Conservation (phyloP, 768 basidiomycete genomes). For the Harrya chromipes region DNA sequence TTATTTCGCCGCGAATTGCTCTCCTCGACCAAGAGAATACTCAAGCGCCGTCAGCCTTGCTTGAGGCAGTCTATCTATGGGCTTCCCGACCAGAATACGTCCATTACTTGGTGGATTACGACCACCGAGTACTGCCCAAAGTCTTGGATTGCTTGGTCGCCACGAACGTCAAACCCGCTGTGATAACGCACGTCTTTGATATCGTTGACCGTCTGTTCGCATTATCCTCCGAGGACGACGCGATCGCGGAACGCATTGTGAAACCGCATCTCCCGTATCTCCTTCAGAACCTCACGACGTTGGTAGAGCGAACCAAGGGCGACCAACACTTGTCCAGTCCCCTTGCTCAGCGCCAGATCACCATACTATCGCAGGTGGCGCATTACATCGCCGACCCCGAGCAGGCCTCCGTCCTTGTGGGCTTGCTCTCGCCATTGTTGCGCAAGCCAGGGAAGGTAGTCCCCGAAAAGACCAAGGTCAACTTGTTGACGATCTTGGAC, state of each 20-base stretch:
- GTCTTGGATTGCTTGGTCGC: constrained; percentile 80
- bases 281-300: constrained; percentile 63
- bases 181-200: constrained; percentile 80
- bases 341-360: constrained; percentile 78
- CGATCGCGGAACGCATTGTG: constrained; percentile 51
- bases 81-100: constrained; percentile 54
- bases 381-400: constrained; percentile 63
- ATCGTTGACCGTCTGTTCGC: constrained; percentile 71
- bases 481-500: constrained; percentile 70
- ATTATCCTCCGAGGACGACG: constrained; percentile 48
- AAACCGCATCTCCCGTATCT: constrained; percentile 70
- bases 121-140: constrained; percentile 66
- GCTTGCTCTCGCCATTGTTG: constrained; percentile 75
- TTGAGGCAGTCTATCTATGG: constrained; percentile 86
- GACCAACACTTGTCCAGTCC: constrained; percentile 50
- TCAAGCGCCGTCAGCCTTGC: constrained; percentile 83
- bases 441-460: constrained; percentile 72
- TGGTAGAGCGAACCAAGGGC: constrained; percentile 63
- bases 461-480: constrained; percentile 82
- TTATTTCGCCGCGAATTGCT: constrained; percentile 82
- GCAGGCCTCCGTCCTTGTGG: constrained; percentile 72
- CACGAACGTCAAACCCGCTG: constrained; percentile 81
- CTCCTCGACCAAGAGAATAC: constrained; percentile 81
- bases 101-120: constrained; percentile 66
- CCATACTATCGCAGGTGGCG: constrained; percentile 76